phyloP scores from a whole-genome alignment of 2,329 filamentous ascomycete species.

The Cercospora berteroae region DNA sequence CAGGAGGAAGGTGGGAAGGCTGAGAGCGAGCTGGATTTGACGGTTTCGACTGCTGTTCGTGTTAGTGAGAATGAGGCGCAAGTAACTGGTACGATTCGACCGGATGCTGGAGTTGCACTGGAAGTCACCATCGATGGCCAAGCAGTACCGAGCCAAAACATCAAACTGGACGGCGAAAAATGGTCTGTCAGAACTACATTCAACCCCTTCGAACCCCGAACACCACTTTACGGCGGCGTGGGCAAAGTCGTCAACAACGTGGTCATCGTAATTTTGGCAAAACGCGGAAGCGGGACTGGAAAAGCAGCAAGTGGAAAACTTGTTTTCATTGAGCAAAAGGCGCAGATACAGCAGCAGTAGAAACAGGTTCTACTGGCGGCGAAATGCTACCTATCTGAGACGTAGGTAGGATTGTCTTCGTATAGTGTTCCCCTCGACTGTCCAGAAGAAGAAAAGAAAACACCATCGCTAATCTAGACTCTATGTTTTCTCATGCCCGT shows the following conservation, averaged over 20 bases:
- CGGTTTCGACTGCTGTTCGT: constrained; percentile 1
- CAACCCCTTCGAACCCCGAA: constrained; percentile 25
- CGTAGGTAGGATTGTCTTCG: not conserved
- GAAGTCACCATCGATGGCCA: constrained; percentile 20
- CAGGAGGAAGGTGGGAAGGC: not conserved
- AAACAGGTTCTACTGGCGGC: not conserved
- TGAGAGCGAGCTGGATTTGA: not conserved
- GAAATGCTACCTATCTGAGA: not conserved
- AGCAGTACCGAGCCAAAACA: not conserved
- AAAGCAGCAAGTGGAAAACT: constrained; percentile 15
- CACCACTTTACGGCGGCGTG: constrained; percentile 31
- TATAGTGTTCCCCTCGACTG: not conserved
- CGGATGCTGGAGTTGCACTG: not conserved
- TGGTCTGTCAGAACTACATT: constrained; percentile 22
- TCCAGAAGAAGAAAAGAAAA: constrained; percentile 8
- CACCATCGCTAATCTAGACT: constrained; percentile 27
- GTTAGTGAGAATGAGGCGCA: constrained; percentile 8
- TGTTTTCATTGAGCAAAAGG: constrained; percentile 21
- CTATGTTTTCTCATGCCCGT: constrained; percentile 22
- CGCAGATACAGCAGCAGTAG: constrained; percentile 4
- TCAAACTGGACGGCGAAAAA: constrained; percentile 1
- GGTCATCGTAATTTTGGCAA: constrained; percentile 22
- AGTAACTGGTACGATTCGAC: not conserved
- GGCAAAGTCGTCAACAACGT: constrained; percentile 30
- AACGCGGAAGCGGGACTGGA: not conserved